Percentiles rank a stretch among this genome's conserved stretches.
Conservation (phyloP, 2,329 filamentous ascomycete genomes). For the Fusarium xylarioides region DNA sequence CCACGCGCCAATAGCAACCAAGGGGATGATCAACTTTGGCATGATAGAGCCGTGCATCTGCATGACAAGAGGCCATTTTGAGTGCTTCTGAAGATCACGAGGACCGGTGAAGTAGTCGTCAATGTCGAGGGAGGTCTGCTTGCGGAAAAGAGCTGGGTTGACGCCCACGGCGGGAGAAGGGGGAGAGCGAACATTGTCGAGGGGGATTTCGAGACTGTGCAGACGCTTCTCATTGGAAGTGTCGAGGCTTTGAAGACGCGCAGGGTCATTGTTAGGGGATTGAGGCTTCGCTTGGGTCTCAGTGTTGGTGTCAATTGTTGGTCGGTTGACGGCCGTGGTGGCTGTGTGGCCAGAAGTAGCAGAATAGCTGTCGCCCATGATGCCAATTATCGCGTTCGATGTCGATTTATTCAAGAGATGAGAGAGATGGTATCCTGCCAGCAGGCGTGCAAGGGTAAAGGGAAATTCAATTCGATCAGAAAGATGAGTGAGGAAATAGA, state of each 20-base stretch:
- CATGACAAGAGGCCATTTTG: conserved; percentile 79
- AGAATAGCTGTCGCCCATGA: conserved; percentile 39
- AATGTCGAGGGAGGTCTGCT: conserved; percentile 55
- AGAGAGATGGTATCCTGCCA: conserved; percentile 34
- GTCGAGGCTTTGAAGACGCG: conserved; percentile 24
- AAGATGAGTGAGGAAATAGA: not conserved
- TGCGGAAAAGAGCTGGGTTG: conserved; percentile 45
- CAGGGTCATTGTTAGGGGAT: conserved; percentile 1
- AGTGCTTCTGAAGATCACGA: conserved; percentile 75
- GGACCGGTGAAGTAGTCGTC: conserved; percentile 73
- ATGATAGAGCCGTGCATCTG: conserved; percentile 79
- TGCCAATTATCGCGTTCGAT: conserved; percentile 11
- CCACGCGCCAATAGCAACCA: conserved; percentile 71
- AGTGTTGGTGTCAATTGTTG: conserved; percentile 27
- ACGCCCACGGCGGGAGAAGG: conserved; percentile 41
- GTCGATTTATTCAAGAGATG: not conserved
- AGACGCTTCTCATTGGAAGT: conserved; percentile 31
- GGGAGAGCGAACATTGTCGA: conserved; percentile 46
- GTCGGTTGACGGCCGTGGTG: conserved; percentile 25
- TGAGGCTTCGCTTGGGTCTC: conserved; percentile 3
- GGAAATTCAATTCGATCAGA: not conserved
- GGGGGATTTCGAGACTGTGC: conserved; percentile 41
- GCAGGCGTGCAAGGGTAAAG: conserved; percentile 26
- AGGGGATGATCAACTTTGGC: conserved; percentile 77
- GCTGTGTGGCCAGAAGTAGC: conserved; percentile 23